A percentile compares a stretch with the other conserved stretches of the same genome.
Evolutionary conservation across 106 monocot species (phyloP).

Genomic region (Vanilla planifolia): DNA sequence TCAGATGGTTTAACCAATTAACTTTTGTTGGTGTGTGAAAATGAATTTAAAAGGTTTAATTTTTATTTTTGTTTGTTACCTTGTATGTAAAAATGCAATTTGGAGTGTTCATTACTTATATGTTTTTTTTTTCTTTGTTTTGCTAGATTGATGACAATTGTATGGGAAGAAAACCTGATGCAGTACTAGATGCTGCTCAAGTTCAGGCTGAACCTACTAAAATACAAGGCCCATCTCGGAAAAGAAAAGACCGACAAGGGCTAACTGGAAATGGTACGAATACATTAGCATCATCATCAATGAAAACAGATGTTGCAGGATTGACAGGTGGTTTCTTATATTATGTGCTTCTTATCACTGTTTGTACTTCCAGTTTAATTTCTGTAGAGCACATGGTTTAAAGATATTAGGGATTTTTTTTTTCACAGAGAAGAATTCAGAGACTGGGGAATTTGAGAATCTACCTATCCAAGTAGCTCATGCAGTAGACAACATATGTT

Average conservation of each 20-base stretch:
- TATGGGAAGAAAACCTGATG: constrained; percentile 46
- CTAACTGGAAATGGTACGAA: constrained; percentile 7
- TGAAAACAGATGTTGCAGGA: constrained; percentile 1
- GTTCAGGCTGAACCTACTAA: constrained; percentile 19
- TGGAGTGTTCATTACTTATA: too few relatives aligned
- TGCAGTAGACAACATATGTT: constrained; percentile 10
- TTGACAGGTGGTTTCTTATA: constrained; percentile 11
- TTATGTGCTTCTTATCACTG: background rate
- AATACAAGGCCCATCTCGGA: constrained; percentile 17
- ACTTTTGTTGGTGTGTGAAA: too few relatives aligned
- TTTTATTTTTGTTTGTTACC: too few relatives aligned
- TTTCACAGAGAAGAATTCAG: constrained; percentile 27
- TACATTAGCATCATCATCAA: constrained; percentile 3
- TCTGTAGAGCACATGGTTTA: too few relatives aligned
- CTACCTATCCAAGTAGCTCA: constrained; percentile 7
- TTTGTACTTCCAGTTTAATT: background rate
- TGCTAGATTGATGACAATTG: constrained; percentile 26
- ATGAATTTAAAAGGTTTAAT: too few relatives aligned
- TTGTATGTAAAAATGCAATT: too few relatives aligned
- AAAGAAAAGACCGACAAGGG: constrained; percentile 13
- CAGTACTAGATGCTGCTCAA: constrained; percentile 27
- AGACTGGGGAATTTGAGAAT: constrained; percentile 12
- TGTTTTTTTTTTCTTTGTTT: too few relatives aligned
- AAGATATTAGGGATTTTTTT: background rate
- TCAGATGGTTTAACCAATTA: constrained; percentile 30